Conservation (phyloP, 2,329 filamentous ascomycete species). For the Ophiostoma montium region DNA sequence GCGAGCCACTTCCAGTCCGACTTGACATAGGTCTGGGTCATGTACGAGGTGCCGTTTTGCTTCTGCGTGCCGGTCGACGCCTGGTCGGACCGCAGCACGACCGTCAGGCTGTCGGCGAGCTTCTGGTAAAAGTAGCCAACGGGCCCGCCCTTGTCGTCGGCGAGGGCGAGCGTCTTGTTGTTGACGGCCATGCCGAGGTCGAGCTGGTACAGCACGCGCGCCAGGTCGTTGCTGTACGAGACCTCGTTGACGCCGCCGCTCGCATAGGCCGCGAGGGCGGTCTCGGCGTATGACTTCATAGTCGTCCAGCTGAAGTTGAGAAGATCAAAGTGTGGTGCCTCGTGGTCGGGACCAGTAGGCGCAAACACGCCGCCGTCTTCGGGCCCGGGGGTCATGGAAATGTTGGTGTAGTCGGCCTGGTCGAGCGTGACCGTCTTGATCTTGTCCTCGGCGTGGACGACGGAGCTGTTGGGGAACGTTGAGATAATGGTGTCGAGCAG, state of each 20-base stretch:
- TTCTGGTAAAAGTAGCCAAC: neutral
- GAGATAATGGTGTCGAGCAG: neutral
- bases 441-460: neutral
- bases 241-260: no score
- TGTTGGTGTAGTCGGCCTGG: neutral
- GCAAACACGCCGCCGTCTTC: no score
- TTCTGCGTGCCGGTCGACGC: neutral
- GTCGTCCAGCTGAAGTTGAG: neutral
- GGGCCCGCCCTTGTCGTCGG: neutral
- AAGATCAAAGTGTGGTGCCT: no score
- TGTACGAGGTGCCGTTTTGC: neutral
- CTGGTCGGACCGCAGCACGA: neutral
- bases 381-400: neutral
- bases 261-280: no score
- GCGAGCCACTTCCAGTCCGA: slow-evolving; percentile 1
- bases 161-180: neutral
- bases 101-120: slow-evolving; percentile 1
- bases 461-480: neutral
- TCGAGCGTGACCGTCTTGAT: neutral
- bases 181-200: neutral
- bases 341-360: no score
- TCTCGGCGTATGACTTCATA: neutral
- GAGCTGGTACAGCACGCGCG: neutral
- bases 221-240: neutral
- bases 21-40: neutral